Evolutionary conservation across 1,284 basidiomycete species (phyloP).

Genomic region (Cryptococcus sp.): DNA sequence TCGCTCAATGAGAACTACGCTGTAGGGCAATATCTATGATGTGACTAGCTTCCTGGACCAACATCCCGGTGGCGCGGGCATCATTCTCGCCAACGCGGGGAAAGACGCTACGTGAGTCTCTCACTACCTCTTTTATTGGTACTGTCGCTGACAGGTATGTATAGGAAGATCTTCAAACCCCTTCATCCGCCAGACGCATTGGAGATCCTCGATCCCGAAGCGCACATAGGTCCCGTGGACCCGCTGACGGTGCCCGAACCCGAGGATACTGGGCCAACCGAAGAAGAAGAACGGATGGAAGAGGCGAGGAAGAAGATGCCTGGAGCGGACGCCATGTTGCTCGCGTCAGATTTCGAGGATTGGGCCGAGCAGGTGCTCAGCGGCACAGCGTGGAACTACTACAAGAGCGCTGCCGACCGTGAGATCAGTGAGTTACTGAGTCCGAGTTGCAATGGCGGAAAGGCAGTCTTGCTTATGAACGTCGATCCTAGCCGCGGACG

Average conservation of each 20-base stretch:
- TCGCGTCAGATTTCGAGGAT: constrained; percentile 67
- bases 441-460: not conserved
- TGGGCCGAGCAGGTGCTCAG: constrained; percentile 54
- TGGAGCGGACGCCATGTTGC: constrained; percentile 68
- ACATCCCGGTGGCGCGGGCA: constrained; percentile 61
- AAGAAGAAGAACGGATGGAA: constrained; percentile 71
- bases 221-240: constrained; percentile 71
- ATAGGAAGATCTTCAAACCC: constrained; percentile 55
- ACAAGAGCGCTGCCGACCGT: constrained; percentile 58
- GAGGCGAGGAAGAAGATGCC: constrained; percentile 63
- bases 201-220: constrained; percentile 56
- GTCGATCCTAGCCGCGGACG: constrained; percentile 48
- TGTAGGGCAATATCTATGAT: constrained; percentile 52
- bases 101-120: constrained; percentile 60
- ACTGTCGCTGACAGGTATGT: not conserved
- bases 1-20: not conserved
- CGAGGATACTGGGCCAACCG: constrained; percentile 60
- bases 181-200: constrained; percentile 56
- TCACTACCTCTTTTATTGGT: not conserved
- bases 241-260: constrained; percentile 58
- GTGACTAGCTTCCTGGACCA: constrained; percentile 76
- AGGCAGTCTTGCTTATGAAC: too few species aligned
- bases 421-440: constrained; percentile 53
- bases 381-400: constrained; percentile 61
- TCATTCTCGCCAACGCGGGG: constrained; percentile 60